A percentile compares a stretch with the other conserved stretches of the same genome.
phyloP scores from a whole-genome alignment of 495 filamentous ascomycete genomes.

The Amphirosellinia nigrospora region DNA sequence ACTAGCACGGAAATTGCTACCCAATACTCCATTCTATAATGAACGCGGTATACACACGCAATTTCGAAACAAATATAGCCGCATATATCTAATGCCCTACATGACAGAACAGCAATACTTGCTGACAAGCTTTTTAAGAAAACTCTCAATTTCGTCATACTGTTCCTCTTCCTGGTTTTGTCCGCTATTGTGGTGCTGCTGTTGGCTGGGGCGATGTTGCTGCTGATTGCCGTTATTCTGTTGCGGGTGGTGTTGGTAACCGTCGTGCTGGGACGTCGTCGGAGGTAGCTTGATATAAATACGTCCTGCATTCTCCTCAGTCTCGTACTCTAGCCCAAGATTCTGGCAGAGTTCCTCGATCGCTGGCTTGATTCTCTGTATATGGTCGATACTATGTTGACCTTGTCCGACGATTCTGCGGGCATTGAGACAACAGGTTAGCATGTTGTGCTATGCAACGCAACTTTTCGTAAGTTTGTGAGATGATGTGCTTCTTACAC shows the following conservation, averaged over 20 bases:
- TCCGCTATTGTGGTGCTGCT: constrained; percentile 38
- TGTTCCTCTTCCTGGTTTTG: constrained; percentile 50
- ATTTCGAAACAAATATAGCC: no score
- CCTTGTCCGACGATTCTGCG: constrained; percentile 87
- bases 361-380: constrained; percentile 90
- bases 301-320: constrained; percentile 85
- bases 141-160: constrained; percentile 67
- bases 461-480: neutral
- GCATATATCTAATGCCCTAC: constrained; percentile 56
- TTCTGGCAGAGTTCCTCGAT: constrained; percentile 86
- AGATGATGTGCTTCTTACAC: constrained; percentile 60
- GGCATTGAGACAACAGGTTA: neutral
- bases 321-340: constrained; percentile 77
- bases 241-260: constrained; percentile 31
- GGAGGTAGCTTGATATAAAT: constrained; percentile 69
- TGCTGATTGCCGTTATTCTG: constrained; percentile 23
- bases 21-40: neutral
- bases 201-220: constrained; percentile 42
- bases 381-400: constrained; percentile 77
- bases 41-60: no score
- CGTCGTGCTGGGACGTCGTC: constrained; percentile 54
- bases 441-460: neutral
- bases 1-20: neutral
- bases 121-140: constrained; percentile 66
- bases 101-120: constrained; percentile 81